phyloP scores from a whole-genome alignment of 257 asterid genomes.

The Cordia subcordata region DNA sequence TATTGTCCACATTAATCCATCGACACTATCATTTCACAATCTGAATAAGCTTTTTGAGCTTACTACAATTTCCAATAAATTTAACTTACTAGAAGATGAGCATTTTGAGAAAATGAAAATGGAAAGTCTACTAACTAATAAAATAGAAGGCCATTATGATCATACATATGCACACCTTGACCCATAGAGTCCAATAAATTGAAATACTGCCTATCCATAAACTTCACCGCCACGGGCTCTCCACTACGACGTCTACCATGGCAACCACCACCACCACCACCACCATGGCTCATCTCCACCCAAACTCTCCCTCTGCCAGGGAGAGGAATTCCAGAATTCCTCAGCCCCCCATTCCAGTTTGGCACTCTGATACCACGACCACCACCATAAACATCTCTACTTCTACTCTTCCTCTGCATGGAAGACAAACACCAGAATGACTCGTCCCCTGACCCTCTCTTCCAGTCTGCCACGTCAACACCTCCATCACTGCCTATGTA shows the following conservation, averaged over 20 bases:
- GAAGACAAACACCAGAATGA: no score
- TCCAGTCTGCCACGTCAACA: conserved; percentile 39
- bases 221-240: conserved; percentile 47
- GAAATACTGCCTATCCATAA: conserved; percentile 70
- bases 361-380: conserved; percentile 7
- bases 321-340: no score
- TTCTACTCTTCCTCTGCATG: conserved; percentile 63
- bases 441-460: conserved; percentile 55
- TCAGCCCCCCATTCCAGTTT: not conserved
- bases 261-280: not conserved
- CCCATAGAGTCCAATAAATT: conserved; percentile 90
- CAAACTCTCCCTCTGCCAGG: no score
- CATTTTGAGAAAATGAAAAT: not conserved
- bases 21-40: not conserved
- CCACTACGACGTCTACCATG: conserved; percentile 17
- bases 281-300: no score
- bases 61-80: no score
- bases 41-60: not conserved
- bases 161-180: conserved; percentile 72
- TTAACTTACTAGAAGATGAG: not conserved
- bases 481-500: conserved; percentile 10
- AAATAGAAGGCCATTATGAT: conserved; percentile 46
- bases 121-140: conserved; percentile 64
- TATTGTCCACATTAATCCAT: not conserved
- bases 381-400: conserved; percentile 17